phyloP scores from a whole-genome alignment of 441 rosid species.

The Gossypium gossypioides region DNA sequence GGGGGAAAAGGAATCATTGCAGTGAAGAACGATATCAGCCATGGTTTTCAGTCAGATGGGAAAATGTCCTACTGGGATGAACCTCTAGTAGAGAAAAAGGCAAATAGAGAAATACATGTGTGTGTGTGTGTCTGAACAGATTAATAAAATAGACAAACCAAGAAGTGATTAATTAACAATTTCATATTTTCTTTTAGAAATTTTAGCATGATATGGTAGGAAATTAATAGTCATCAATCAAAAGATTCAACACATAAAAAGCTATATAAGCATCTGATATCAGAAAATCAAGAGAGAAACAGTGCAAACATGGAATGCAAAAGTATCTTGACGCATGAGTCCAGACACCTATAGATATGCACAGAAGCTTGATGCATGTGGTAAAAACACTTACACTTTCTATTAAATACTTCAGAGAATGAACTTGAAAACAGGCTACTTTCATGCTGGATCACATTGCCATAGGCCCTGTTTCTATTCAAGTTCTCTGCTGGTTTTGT shows the following conservation, averaged over 20 bases:
- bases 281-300: not conserved
- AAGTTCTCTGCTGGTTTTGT: conserved; percentile 23
- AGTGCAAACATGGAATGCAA: not conserved
- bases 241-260: not conserved
- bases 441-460: conserved; percentile 40
- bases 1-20: not conserved
- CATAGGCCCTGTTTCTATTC: conserved; percentile 21
- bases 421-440: conserved; percentile 71
- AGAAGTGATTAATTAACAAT: not conserved
- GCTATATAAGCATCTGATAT: not conserved
- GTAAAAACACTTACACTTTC: conserved; percentile 32
- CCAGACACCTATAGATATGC: not conserved
- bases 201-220: not conserved
- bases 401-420: conserved; percentile 45
- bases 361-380: not conserved
- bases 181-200: not conserved
- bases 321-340: not conserved
- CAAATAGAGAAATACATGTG: not conserved
- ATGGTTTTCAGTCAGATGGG: conserved; percentile 7
- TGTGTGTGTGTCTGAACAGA: not conserved
- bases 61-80: not conserved
- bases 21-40: not conserved
- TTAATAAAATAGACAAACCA: not conserved
- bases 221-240: not conserved
- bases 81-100: not conserved